Conservation (phyloP, 495 filamentous ascomycete species). For the Hypoxylon perforatum region DNA sequence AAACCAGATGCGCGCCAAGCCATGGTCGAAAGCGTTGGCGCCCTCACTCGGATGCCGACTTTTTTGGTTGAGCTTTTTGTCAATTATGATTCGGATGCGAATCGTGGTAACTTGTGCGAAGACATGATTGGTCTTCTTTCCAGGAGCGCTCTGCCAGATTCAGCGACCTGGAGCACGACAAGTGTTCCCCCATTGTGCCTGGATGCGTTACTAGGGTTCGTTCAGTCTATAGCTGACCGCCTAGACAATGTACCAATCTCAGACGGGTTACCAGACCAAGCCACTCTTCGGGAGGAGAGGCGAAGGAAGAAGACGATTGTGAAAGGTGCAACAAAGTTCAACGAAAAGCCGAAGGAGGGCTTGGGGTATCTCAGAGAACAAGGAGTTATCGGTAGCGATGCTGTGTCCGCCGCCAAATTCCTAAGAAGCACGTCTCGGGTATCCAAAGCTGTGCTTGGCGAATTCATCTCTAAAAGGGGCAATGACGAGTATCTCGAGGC, state of each 20-base stretch:
- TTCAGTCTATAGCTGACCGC: slow-evolving; percentile 90
- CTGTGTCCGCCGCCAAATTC: slow-evolving; percentile 80
- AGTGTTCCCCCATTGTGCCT: slow-evolving; percentile 96
- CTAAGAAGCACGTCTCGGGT: slow-evolving; percentile 85
- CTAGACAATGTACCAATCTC: slow-evolving; percentile 73
- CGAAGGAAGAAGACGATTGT: slow-evolving; percentile 87
- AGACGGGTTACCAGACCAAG: slow-evolving; percentile 75
- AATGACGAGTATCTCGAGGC: slow-evolving; percentile 84
- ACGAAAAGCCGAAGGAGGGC: slow-evolving; percentile 90
- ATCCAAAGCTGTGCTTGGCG: slow-evolving; percentile 90
- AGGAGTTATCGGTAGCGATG: slow-evolving; percentile 82
- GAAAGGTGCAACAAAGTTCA: slow-evolving; percentile 90
- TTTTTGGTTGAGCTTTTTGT: slow-evolving; percentile 96
- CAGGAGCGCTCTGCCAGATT: slow-evolving; percentile 94
- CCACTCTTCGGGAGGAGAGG: slow-evolving; percentile 73
- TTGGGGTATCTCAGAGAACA: slow-evolving; percentile 86
- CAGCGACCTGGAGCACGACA: slow-evolving; percentile 98
- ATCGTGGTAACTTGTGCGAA: slow-evolving; percentile 91
- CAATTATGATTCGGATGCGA: slow-evolving; percentile 97
- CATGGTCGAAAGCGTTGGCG: slow-evolving; percentile 97
- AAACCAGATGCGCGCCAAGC: slow-evolving; percentile 96
- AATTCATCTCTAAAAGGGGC: slow-evolving; percentile 88
- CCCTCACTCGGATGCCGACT: slow-evolving; percentile 87
- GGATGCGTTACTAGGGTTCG: slow-evolving; percentile 88
- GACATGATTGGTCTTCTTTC: slow-evolving; percentile 94